Evolutionary conservation across 192 early-diverging fungal genomes (phyloP).

Genomic region (Coemansia sp.): DNA sequence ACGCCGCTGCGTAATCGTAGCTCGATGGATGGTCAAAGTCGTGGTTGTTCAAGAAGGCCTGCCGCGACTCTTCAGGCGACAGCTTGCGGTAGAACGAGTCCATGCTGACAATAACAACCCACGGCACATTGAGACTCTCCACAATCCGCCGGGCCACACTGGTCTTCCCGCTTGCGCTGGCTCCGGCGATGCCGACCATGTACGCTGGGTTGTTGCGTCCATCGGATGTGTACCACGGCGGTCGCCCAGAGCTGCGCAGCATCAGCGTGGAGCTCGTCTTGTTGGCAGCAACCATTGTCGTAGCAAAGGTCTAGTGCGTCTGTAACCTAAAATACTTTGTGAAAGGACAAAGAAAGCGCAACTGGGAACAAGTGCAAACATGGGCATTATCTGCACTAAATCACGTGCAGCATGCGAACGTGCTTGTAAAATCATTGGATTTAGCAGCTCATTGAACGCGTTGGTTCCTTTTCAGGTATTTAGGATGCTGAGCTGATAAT

Average conservation of each 20-base stretch:
- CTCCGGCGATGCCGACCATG: slow-evolving; percentile 76
- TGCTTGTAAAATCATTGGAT: too few species aligned
- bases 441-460: too few species aligned
- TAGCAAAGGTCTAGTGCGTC: too few species aligned
- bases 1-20: slow-evolving; percentile 79
- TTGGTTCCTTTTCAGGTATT: too few species aligned
- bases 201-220: slow-evolving; percentile 66
- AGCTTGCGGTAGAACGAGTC: slow-evolving; percentile 94
- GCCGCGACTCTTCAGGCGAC: slow-evolving; percentile 67
- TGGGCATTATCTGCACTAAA: too few species aligned
- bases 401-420: too few species aligned
- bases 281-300: background rate
- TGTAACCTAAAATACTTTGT: too few species aligned
- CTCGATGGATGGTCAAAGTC: slow-evolving; percentile 94
- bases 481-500: too few species aligned
- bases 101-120: slow-evolving; percentile 92
- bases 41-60: slow-evolving; percentile 69
- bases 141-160: slow-evolving; percentile 74
- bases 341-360: too few species aligned
- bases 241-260: slow-evolving; percentile 49
- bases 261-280: slow-evolving; percentile 38
- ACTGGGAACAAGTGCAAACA: too few species aligned
- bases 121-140: slow-evolving; percentile 72
- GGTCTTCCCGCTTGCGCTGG: slow-evolving; percentile 83
- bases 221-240: slow-evolving; percentile 55